Conservation (phyloP, 768 basidiomycete species). For the Lentinula sp. region DNA sequence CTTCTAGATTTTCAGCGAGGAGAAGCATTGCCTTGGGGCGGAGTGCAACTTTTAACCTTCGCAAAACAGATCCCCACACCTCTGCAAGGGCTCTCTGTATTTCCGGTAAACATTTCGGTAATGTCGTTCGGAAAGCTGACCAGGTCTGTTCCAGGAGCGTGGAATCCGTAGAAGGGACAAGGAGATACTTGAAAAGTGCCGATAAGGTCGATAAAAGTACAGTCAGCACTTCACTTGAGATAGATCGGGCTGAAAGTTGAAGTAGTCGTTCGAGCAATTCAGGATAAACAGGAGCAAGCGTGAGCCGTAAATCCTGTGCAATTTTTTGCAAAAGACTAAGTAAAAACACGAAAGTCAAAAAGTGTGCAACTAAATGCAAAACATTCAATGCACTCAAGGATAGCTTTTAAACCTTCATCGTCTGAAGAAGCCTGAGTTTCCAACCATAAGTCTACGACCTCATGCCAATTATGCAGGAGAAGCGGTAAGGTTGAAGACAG, state of each 20-base stretch:
- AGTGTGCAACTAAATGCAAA: not conserved
- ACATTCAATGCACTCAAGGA: slow-evolving; percentile 58
- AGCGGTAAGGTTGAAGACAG: slow-evolving; percentile 75
- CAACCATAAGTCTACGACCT: slow-evolving; percentile 63
- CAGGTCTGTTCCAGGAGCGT: slow-evolving; percentile 58
- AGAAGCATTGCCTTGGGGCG: slow-evolving; percentile 51
- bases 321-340: slow-evolving; percentile 72
- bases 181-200: slow-evolving; percentile 63
- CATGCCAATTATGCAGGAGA: slow-evolving; percentile 73
- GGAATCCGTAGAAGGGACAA: slow-evolving; percentile 54
- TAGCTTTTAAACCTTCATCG: slow-evolving; percentile 63
- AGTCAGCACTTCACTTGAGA: slow-evolving; percentile 57
- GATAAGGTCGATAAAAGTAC: slow-evolving; percentile 64
- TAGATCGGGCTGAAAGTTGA: slow-evolving; percentile 46
- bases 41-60: slow-evolving; percentile 60
- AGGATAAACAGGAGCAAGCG: slow-evolving; percentile 57
- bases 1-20: slow-evolving; percentile 44
- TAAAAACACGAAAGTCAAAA: slow-evolving; percentile 6
- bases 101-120: slow-evolving; percentile 62
- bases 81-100: slow-evolving; percentile 77
- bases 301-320: slow-evolving; percentile 74
- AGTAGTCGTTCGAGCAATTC: slow-evolving; percentile 52
- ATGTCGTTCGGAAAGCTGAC: slow-evolving; percentile 38
- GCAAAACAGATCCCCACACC: slow-evolving; percentile 77
- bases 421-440: slow-evolving; percentile 51